phyloP scores from a whole-genome alignment of 1,139 yeast genomes.

The Geotrichum carabidarum region DNA sequence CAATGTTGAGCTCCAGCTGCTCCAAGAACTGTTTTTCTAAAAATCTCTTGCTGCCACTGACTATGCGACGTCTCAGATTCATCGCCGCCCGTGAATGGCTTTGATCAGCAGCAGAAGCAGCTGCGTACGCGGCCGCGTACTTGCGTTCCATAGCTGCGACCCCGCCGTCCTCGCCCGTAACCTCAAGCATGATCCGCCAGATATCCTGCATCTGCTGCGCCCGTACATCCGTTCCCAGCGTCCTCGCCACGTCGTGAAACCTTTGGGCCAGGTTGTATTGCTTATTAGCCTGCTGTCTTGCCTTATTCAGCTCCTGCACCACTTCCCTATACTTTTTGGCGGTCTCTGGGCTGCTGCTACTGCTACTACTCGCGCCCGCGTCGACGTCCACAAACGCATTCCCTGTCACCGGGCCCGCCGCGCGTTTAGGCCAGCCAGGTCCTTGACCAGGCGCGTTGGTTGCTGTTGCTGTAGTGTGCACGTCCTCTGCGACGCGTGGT shows the following conservation, averaged over 20 bases:
- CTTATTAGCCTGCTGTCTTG: conserved; percentile 50
- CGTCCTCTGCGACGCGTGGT: conserved; percentile 8
- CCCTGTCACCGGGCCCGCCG: conserved; percentile 36
- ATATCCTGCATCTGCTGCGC: conserved; percentile 38
- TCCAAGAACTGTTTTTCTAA: conserved; percentile 74
- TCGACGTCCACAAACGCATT: conserved; percentile 35
- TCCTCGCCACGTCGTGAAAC: conserved; percentile 46
- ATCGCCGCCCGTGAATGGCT: conserved; percentile 30
- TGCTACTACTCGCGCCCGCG: background rate
- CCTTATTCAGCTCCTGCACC: conserved; percentile 63
- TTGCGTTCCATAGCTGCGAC: conserved; percentile 42
- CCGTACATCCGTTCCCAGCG: conserved; percentile 34
- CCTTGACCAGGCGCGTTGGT: too few species aligned
- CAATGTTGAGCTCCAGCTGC: conserved; percentile 67
- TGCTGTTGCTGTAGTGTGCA: conserved; percentile 2
- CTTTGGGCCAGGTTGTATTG: conserved; percentile 50
- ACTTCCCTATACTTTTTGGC: conserved; percentile 32
- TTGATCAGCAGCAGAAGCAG: conserved; percentile 17
- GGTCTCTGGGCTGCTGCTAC: conserved; percentile 11
- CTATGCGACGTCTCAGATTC: conserved; percentile 47
- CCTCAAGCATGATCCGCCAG: conserved; percentile 35
- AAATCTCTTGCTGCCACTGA: conserved; percentile 53
- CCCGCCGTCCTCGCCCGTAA: conserved; percentile 35
- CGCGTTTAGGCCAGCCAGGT: conserved; percentile 33
- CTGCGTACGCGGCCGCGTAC: conserved; percentile 40